A percentile compares a stretch with the other conserved stretches of the same genome.
These are phyloP conservation scores for Metarhizium guizhouense DNA, from an alignment of 2,329 filamentous ascomycete species.

Conservation along the genomic window DNA sequence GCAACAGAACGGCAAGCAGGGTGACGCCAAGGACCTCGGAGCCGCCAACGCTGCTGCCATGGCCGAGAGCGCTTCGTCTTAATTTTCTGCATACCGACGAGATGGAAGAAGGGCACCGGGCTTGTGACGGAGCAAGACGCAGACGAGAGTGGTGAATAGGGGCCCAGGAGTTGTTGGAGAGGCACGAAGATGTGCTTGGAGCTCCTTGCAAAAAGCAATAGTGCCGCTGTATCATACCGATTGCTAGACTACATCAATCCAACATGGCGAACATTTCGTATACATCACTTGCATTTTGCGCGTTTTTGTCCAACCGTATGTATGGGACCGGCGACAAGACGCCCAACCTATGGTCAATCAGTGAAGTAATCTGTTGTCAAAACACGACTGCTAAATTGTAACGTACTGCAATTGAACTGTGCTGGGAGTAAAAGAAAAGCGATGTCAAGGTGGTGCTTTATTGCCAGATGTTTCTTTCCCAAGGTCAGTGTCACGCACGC, in stretches of 20 bases:
- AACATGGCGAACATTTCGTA: constrained; percentile 7
- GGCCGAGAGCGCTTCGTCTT: constrained; percentile 28
- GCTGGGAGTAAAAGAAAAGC: not conserved
- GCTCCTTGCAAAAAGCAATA: not conserved
- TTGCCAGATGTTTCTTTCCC: not conserved
- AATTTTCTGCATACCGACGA: constrained; percentile 10
- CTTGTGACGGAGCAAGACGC: not conserved
- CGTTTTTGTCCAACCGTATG: not conserved
- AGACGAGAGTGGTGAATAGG: constrained; percentile 2
- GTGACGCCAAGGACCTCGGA: constrained; percentile 67
- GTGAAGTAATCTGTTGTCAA: not conserved
- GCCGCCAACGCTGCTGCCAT: constrained; percentile 39
- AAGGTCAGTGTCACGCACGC: not conserved
- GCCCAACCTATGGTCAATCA: not conserved
- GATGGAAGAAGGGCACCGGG: not conserved
- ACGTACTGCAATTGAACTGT: not conserved
- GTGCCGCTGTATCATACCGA: constrained; percentile 25
- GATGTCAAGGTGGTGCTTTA: not conserved
- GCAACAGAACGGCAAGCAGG: constrained; percentile 87
- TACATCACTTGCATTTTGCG: not conserved
- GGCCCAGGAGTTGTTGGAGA: not conserved
- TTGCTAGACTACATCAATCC: constrained; percentile 23
- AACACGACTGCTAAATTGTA: not conserved
- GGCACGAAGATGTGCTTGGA: not conserved
- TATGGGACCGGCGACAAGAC: not conserved